phyloP scores from a whole-genome alignment of 306 rosid genomes.

The Pyrus bretschneideri region DNA sequence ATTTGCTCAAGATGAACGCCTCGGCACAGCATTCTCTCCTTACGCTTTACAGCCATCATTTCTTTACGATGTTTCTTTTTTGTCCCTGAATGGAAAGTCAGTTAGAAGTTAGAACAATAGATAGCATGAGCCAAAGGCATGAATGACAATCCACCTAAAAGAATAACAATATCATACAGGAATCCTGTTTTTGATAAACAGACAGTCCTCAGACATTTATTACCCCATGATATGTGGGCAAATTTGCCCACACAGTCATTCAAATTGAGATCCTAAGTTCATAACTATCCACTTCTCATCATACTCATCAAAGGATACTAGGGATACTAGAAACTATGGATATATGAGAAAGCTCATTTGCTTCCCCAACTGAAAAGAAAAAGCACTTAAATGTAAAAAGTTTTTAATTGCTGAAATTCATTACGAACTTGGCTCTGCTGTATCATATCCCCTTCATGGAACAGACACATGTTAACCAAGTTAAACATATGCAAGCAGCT shows the following conservation, averaged over 20 bases:
- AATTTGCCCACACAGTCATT: background rate
- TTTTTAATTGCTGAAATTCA: background rate
- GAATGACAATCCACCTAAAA: background rate
- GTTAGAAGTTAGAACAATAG: constrained; percentile 6
- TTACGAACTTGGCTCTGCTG: background rate
- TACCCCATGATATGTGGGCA: background rate
- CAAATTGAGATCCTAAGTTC: background rate
- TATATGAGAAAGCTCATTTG: background rate
- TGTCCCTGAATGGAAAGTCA: constrained; percentile 41
- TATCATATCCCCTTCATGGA: background rate
- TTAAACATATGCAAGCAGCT: background rate
- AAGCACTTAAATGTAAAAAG: background rate
- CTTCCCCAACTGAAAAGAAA: background rate
- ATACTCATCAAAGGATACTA: background rate
- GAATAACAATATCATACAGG: background rate
- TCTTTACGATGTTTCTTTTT: constrained; percentile 79
- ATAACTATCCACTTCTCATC: background rate
- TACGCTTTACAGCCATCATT: constrained; percentile 57
- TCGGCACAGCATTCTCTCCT: constrained; percentile 61
- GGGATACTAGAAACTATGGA: background rate
- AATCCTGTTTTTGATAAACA: background rate
- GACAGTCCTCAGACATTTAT: background rate
- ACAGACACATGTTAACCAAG: background rate
- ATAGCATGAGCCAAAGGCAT: background rate
- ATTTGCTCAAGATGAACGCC: constrained; percentile 80